These are phyloP conservation scores for Excoecaria agallocha DNA, from an alignment of 345 rosid species.

Conservation along the genomic window DNA sequence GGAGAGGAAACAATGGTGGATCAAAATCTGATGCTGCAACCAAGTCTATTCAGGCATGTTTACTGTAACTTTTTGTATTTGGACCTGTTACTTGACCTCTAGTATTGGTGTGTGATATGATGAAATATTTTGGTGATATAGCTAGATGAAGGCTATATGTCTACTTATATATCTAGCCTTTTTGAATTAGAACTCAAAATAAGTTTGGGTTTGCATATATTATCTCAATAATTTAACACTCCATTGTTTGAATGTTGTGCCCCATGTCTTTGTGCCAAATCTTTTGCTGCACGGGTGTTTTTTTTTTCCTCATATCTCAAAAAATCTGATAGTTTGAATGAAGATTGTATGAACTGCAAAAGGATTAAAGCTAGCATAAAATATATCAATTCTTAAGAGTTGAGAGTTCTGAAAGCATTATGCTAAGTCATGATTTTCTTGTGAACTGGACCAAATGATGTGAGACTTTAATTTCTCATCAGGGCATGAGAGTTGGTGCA, in stretches of 20 bases:
- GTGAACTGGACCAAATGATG: not conserved
- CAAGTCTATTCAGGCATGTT: slow-evolving; percentile 50
- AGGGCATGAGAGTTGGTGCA: slow-evolving; percentile 42
- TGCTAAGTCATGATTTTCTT: not conserved
- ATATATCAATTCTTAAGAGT: not conserved
- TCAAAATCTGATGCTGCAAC: slow-evolving; percentile 42
- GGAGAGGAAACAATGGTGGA: slow-evolving; percentile 38
- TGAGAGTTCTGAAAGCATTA: not conserved
- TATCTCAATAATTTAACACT: not conserved
- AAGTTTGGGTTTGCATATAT: not conserved
- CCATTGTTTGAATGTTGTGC: not conserved
- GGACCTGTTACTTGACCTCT: not conserved
- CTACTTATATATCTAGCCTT: not conserved
- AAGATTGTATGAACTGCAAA: not conserved
- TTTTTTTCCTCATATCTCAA: not conserved
- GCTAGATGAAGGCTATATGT: not conserved
- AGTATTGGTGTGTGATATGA: not conserved
- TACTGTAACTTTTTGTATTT: not conserved
- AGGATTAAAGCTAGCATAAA: not conserved
- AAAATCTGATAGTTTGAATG: not conserved
- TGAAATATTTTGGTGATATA: not conserved
- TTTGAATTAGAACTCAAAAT: not conserved
- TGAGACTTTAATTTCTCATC: not conserved
- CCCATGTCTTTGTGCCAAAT: not conserved
- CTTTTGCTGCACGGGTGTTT: not conserved